Percentiles rank a stretch among this genome's conserved stretches.
Conservation (phyloP, 352 stramenopile genomes). For the Pythium diclinum region DNA sequence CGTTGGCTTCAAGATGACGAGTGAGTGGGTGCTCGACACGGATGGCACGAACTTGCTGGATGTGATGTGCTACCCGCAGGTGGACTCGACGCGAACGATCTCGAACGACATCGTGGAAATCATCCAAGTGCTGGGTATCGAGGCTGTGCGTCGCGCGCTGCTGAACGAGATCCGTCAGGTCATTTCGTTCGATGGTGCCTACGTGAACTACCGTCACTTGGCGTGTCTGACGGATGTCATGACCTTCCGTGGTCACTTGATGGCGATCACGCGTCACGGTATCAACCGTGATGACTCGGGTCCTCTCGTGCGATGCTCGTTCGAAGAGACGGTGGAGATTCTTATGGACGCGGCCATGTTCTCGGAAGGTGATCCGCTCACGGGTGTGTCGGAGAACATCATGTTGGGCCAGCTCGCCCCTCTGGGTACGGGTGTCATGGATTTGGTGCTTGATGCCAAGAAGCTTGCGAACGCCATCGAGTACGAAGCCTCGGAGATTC, state of each 20-base stretch:
- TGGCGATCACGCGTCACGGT: conserved; percentile 97
- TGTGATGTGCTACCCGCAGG: conserved; percentile 95
- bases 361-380: conserved; percentile 95
- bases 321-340: conserved; percentile 99
- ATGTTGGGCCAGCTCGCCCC: conserved; percentile 97
- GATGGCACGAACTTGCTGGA: conserved; percentile 98
- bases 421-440: conserved; percentile 96
- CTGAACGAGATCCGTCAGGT: conserved; percentile 97
- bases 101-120: conserved; percentile 99
- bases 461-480: conserved; percentile 98
- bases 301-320: conserved; percentile 97
- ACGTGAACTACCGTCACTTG: conserved; percentile 99
- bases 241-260: conserved; percentile 97
- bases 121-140: conserved; percentile 94
- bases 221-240: conserved; percentile 98
- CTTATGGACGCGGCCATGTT: conserved; percentile 98
- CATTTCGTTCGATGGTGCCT: conserved; percentile 98
- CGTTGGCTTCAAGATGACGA: conserved; percentile 93
- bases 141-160: conserved; percentile 85
- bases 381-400: conserved; percentile 98
- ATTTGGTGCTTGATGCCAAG: conserved; percentile 97
- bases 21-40: conserved; percentile 99
- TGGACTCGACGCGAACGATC: conserved; percentile 96
- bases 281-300: conserved; percentile 99
- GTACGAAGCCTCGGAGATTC: conserved; percentile 92